Percentiles rank a stretch among this genome's conserved stretches.
These are phyloP conservation scores for Plasmodium cynomolgi DNA, from an alignment of 169 alveolate species.

Conservation along the genomic window DNA sequence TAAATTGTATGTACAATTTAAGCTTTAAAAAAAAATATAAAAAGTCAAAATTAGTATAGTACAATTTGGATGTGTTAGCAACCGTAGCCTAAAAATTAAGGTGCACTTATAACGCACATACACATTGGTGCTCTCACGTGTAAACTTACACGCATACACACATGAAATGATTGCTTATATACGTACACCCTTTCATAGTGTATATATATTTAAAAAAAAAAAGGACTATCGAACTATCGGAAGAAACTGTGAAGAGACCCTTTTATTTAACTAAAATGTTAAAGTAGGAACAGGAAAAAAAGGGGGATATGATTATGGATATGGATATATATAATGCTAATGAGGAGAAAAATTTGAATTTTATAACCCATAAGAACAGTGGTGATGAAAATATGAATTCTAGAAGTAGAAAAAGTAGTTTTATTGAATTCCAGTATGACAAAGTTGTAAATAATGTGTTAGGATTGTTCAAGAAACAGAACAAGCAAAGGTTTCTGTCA, in stretches of 20 bases:
- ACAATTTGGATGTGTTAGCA: background rate
- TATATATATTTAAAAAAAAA: background rate
- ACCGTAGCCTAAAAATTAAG: constrained; percentile 1
- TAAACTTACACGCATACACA: background rate
- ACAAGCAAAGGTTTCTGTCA: constrained; percentile 29
- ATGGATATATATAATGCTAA: constrained; percentile 37
- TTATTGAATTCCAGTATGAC: constrained; percentile 60
- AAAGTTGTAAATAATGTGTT: constrained; percentile 56
- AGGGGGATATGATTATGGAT: background rate
- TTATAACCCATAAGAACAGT: constrained; percentile 1
- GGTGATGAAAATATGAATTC: constrained; percentile 17
- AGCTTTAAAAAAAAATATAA: background rate
- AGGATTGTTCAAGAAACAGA: constrained; percentile 51
- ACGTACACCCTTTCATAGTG: constrained; percentile 4
- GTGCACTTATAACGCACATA: background rate
- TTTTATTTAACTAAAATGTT: constrained; percentile 20
- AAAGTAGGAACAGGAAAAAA: background rate
- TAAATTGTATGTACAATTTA: constrained; percentile 30
- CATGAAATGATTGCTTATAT: background rate
- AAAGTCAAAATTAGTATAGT: background rate
- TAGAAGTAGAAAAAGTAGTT: constrained; percentile 32
- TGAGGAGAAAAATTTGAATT: constrained; percentile 8
- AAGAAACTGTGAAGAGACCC: background rate
- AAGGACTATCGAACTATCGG: background rate
- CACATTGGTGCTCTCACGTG: background rate